A percentile compares a stretch with the other conserved stretches of the same genome.
phyloP scores from a whole-genome alignment of 2,329 filamentous ascomycete genomes.

The Pseudogymnoascus pannorum region DNA sequence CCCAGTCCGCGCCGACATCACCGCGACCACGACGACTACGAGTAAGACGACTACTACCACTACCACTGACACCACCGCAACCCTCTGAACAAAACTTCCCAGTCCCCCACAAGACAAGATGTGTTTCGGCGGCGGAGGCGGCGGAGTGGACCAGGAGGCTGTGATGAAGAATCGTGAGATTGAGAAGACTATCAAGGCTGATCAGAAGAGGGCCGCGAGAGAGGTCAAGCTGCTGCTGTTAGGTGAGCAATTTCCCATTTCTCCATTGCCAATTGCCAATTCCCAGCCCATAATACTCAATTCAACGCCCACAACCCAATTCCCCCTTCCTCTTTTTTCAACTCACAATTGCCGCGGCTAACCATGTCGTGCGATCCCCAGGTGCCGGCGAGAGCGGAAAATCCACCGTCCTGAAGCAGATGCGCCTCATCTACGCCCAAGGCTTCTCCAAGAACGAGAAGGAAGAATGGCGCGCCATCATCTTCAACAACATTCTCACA shows the following conservation, averaged over 20 bases:
- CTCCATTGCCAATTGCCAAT: neutral
- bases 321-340: neutral
- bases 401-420: constrained; percentile 96
- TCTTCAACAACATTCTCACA: constrained; percentile 90
- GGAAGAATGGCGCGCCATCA: constrained; percentile 88
- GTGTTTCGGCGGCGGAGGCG: constrained; percentile 55
- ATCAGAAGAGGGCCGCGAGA: constrained; percentile 78
- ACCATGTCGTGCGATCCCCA: constrained; percentile 33
- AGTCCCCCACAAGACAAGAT: constrained; percentile 35
- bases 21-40: neutral
- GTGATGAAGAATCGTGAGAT: constrained; percentile 63
- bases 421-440: constrained; percentile 94
- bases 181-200: constrained; percentile 74
- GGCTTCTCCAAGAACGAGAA: constrained; percentile 87
- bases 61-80: neutral
- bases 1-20: neutral
- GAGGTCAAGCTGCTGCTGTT: constrained; percentile 92
- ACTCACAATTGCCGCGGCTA: neutral
- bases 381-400: constrained; percentile 94
- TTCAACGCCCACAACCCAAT: neutral
- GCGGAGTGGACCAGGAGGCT: constrained; percentile 38
- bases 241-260: constrained; percentile 51
- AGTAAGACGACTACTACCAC: no score
- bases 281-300: neutral
- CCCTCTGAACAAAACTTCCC: neutral